Conservation (phyloP, 2,329 filamentous ascomycete species). For the Aspergillus sojae region DNA sequence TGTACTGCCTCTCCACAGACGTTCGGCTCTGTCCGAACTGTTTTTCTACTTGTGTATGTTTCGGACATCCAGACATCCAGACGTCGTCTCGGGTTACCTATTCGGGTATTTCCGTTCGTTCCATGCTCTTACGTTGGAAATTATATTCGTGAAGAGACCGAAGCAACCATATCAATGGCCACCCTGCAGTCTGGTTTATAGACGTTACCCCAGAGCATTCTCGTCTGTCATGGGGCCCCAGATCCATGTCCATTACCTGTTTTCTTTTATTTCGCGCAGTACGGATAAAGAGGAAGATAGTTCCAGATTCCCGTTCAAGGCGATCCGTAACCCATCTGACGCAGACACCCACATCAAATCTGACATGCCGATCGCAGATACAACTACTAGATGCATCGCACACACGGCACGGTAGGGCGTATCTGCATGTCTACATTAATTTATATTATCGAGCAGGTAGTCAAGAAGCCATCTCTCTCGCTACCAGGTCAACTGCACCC, state of each 20-base stretch:
- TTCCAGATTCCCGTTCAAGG: neutral
- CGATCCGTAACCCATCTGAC: neutral
- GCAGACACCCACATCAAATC: neutral
- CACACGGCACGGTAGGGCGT: neutral
- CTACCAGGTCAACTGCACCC: neutral
- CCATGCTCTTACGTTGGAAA: neutral
- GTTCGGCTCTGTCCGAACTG: neutral
- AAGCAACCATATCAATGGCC: neutral
- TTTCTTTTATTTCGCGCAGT: neutral
- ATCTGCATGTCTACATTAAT: neutral
- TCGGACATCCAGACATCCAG: neutral
- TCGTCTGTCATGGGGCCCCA: neutral
- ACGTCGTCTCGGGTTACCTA: conserved; percentile 6
- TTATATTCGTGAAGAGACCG: neutral
- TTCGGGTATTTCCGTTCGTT: conserved; percentile 9
- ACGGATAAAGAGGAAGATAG: neutral
- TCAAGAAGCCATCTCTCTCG: neutral
- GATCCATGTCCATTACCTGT: neutral
- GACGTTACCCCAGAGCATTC: neutral
- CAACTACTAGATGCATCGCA: neutral
- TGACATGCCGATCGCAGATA: neutral
- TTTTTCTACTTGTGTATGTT: neutral
- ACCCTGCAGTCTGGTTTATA: neutral
- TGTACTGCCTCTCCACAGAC: conserved; percentile 5
- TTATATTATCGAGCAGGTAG: neutral